Evolutionary conservation across 169 alveolate genomes (phyloP).

Genomic region (Plasmodium malariae): DNA sequence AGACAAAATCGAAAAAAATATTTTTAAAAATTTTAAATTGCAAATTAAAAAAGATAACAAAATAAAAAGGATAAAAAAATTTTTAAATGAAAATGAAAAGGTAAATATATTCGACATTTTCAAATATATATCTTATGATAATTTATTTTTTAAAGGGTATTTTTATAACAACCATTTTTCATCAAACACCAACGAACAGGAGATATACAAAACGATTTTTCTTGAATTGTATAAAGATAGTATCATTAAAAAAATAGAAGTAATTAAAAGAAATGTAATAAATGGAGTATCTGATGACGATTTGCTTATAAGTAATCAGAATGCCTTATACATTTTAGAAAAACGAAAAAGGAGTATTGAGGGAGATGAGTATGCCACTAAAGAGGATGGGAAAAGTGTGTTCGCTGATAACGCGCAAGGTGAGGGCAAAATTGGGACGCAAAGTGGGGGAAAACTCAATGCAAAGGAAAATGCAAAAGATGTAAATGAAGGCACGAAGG

Average conservation of each 20-base stretch:
- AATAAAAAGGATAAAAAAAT: slow-evolving; percentile 33
- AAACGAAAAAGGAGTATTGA: not conserved
- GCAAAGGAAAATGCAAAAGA: too few relatives aligned
- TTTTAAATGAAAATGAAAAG: slow-evolving; percentile 32
- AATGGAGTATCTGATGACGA: slow-evolving; percentile 14
- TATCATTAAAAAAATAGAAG: slow-evolving; percentile 17
- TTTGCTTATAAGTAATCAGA: slow-evolving; percentile 8
- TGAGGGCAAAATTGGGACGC: not conserved
- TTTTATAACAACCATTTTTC: slow-evolving; percentile 38
- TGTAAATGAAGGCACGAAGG: not conserved
- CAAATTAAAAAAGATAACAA: slow-evolving; percentile 22
- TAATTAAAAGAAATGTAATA: slow-evolving; percentile 11
- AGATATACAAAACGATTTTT: slow-evolving; percentile 21
- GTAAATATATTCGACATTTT: slow-evolving; percentile 40
- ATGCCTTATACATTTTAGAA: slow-evolving; percentile 19
- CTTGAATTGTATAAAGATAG: slow-evolving; percentile 17
- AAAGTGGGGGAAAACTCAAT: too few relatives aligned
- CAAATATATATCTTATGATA: slow-evolving; percentile 41
- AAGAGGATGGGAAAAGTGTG: not conserved
- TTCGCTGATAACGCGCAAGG: not conserved
- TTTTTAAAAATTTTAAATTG: slow-evolving; percentile 37
- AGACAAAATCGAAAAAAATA: slow-evolving; percentile 21
- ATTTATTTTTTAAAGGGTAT: slow-evolving; percentile 37
- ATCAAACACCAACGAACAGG: slow-evolving; percentile 4
- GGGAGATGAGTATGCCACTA: not conserved